These are phyloP conservation scores for Penicillium atrosanguineum DNA, from an alignment of 495 filamentous ascomycete genomes.

Conservation along the genomic window DNA sequence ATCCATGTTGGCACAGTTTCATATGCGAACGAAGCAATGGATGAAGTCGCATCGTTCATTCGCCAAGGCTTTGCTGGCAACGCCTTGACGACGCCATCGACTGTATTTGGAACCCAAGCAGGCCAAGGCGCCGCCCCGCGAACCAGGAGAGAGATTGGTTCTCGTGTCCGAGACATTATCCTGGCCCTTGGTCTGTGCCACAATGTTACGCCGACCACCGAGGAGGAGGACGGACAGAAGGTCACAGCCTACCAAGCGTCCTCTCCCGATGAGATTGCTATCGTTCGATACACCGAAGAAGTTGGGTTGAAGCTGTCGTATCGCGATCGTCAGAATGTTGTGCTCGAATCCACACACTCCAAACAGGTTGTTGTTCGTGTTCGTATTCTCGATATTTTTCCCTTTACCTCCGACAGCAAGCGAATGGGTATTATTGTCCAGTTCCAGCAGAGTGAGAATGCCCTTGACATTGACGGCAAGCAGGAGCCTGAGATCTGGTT, in stretches of 20 bases:
- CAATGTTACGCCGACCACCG: conserved; percentile 91
- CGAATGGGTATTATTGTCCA: conserved; percentile 97
- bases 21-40: conserved; percentile 98
- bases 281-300: conserved; percentile 91
- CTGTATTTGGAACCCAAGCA: conserved; percentile 56
- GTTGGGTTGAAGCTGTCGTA: conserved; percentile 83
- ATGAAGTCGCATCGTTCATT: conserved; percentile 85
- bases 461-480: conserved; percentile 28
- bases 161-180: conserved; percentile 85
- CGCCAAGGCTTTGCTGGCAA: conserved; percentile 70
- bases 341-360: conserved; percentile 74
- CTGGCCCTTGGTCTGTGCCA: conserved; percentile 92
- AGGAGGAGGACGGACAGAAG: conserved; percentile 74
- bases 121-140: conserved; percentile 64
- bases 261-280: conserved; percentile 97
- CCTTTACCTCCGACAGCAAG: conserved; percentile 96
- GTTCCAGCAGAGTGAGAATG: conserved; percentile 57
- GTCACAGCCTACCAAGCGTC: conserved; percentile 91
- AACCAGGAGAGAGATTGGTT: conserved; percentile 87
- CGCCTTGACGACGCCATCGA: conserved; percentile 70
- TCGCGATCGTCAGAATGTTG: conserved; percentile 82
- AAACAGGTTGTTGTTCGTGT: conserved; percentile 79
- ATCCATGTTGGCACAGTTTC: conserved; percentile 97
- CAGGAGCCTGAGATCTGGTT: conserved; percentile 85
- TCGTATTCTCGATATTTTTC: conserved; percentile 89